Evolutionary conservation across 768 basidiomycete genomes (phyloP).

Genomic region (Hericium rajendrae): DNA sequence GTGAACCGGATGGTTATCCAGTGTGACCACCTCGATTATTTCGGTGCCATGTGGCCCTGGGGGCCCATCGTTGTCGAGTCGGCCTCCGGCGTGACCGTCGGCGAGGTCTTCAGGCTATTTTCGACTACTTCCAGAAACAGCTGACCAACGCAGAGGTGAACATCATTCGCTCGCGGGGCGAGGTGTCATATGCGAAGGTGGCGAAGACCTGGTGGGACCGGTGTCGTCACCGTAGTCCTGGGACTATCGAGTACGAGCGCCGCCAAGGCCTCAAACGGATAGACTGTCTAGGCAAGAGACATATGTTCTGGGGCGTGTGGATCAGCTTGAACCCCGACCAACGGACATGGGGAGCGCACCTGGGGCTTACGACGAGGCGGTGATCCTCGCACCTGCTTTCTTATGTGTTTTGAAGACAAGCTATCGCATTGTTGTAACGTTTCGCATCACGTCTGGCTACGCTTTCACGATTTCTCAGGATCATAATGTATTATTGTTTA

Average conservation of each 20-base stretch:
- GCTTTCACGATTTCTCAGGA: neutral
- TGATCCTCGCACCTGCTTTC: neutral
- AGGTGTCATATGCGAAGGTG: neutral
- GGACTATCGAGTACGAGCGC: conserved; percentile 8
- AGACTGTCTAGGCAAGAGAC: conserved; percentile 7
- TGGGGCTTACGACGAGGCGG: conserved; percentile 6
- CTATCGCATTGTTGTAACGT: neutral
- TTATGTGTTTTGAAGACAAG: neutral
- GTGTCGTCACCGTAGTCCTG: neutral
- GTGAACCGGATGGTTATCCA: conserved; percentile 3
- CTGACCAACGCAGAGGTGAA: conserved; percentile 4
- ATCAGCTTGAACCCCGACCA: conserved; percentile 4
- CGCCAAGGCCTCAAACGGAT: conserved; percentile 10
- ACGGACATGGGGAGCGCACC: neutral
- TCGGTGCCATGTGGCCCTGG: conserved; percentile 1
- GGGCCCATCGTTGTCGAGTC: conserved; percentile 5
- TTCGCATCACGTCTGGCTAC: neutral
- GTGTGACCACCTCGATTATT: neutral
- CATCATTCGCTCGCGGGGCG: neutral
- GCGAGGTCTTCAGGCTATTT: conserved; percentile 13
- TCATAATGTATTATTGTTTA: neutral
- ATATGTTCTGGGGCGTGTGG: conserved; percentile 7
- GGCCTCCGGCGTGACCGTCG: neutral
- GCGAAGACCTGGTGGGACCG: conserved; percentile 5
- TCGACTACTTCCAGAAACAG: conserved; percentile 9